These are phyloP conservation scores for Huntiella omanensis DNA, from an alignment of 2,329 filamentous ascomycete species.

Conservation along the genomic window DNA sequence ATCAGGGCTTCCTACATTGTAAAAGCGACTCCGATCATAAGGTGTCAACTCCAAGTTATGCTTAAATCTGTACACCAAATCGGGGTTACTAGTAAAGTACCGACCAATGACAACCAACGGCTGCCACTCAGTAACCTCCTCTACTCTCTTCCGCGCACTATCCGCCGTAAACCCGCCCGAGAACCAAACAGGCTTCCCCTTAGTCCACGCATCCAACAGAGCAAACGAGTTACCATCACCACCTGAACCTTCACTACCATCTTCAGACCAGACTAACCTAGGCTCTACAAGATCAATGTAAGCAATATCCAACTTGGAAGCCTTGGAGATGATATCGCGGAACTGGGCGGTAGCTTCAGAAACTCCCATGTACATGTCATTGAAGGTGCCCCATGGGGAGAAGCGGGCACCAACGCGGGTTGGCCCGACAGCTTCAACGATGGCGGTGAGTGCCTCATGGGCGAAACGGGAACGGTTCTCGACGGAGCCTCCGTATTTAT, in stretches of 20 bases:
- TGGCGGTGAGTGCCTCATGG: slow-evolving; percentile 27
- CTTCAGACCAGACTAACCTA: slow-evolving; percentile 23
- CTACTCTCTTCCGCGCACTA: slow-evolving; percentile 14
- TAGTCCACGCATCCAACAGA: slow-evolving; percentile 1
- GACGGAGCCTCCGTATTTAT: slow-evolving; percentile 34
- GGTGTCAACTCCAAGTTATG: slow-evolving; percentile 15
- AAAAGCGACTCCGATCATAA: slow-evolving; percentile 17
- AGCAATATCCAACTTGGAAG: slow-evolving; percentile 32
- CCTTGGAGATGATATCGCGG: slow-evolving; percentile 29
- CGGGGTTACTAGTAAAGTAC: slow-evolving; percentile 20
- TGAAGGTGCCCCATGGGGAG: slow-evolving; percentile 37
- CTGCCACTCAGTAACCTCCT: slow-evolving; percentile 15
- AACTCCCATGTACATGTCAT: slow-evolving; percentile 40
- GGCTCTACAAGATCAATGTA: slow-evolving; percentile 42
- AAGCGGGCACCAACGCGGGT: slow-evolving; percentile 35
- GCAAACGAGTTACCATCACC: slow-evolving; percentile 17
- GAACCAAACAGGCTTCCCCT: slow-evolving; percentile 16
- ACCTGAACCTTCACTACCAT: slow-evolving; percentile 17
- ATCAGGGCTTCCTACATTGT: slow-evolving; percentile 13
- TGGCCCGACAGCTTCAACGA: slow-evolving; percentile 26
- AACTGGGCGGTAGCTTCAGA: slow-evolving; percentile 34
- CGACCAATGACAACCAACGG: slow-evolving; percentile 18
- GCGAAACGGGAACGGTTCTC: slow-evolving; percentile 33
- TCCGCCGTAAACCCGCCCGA: slow-evolving; percentile 17
- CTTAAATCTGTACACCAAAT: slow-evolving; percentile 17